phyloP scores from a whole-genome alignment of 148 eudicot genomes.

The Vaccinium corymbosum region DNA sequence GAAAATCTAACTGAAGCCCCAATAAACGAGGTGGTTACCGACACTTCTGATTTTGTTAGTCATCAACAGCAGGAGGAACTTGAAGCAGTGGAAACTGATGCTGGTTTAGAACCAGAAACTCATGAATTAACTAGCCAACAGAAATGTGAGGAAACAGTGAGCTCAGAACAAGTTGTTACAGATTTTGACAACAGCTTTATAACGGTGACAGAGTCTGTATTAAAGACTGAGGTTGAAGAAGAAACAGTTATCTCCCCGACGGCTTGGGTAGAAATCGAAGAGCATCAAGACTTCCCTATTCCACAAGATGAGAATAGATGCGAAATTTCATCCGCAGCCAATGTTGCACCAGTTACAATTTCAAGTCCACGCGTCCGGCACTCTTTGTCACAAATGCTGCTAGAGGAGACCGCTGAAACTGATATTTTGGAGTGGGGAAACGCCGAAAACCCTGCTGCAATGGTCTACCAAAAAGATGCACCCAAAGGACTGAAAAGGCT shows the following conservation, averaged over 20 bases:
- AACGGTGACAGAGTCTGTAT: constrained; percentile 25
- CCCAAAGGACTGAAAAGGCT: constrained; percentile 96
- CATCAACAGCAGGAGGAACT: constrained; percentile 22
- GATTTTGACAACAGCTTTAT: constrained; percentile 28
- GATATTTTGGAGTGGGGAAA: constrained; percentile 89
- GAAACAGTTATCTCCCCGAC: constrained; percentile 68
- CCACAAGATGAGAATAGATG: constrained; percentile 30
- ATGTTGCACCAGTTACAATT: constrained; percentile 31
- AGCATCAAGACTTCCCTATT: constrained; percentile 39
- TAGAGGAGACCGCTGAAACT: constrained; percentile 75
- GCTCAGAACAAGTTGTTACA: constrained; percentile 23
- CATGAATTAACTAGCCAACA: constrained; percentile 22
- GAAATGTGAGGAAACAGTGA: constrained; percentile 23
- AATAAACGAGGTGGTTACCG: constrained; percentile 31
- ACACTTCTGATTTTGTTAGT: constrained; percentile 27
- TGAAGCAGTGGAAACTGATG: constrained; percentile 25
- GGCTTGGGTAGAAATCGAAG: constrained; percentile 83
- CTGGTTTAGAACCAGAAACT: constrained; percentile 27
- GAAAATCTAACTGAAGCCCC: constrained; percentile 31
- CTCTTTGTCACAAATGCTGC: constrained; percentile 95
- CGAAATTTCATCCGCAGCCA: constrained; percentile 31
- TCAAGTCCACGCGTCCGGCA: constrained; percentile 73
- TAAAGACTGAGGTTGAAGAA: constrained; percentile 43
- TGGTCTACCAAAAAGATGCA: constrained; percentile 89
- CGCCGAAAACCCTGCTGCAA: constrained; percentile 80